These are phyloP conservation scores for Podaxis sp. DNA, from an alignment of 768 basidiomycete species.

Conservation along the genomic window DNA sequence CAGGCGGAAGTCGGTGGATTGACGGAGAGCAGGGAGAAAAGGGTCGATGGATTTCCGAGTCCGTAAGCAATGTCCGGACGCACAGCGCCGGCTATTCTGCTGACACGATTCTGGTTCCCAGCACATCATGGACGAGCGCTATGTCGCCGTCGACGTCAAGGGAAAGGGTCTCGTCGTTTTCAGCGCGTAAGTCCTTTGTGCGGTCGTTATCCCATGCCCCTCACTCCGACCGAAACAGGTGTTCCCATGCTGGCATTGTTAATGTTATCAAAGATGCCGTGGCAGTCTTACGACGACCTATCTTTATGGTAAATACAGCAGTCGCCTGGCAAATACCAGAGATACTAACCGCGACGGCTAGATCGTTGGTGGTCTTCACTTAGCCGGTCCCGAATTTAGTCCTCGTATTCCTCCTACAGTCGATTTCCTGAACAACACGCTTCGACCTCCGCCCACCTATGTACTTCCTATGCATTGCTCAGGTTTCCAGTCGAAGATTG, in stretches of 20 bases:
- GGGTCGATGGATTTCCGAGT: conserved; percentile 50
- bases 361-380: conserved; percentile 81
- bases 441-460: conserved; percentile 62
- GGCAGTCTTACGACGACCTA: conserved; percentile 54
- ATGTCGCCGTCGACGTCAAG: conserved; percentile 69
- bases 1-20: conserved; percentile 64
- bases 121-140: conserved; percentile 83
- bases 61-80: conserved; percentile 29
- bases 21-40: conserved; percentile 23
- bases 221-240: conserved; percentile 21
- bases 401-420: conserved; percentile 67
- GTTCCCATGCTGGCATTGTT: conserved; percentile 76
- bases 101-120: conserved; percentile 20
- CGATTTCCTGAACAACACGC: conserved; percentile 56
- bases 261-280: conserved; percentile 77
- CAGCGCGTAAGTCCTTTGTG: conserved; percentile 57
- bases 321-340: background rate
- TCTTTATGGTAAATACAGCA: conserved; percentile 59
- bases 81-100: background rate
- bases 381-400: conserved; percentile 65
- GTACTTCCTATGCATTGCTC: conserved; percentile 85
- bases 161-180: conserved; percentile 82
- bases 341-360: conserved; percentile 19
- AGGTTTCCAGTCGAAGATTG: conserved; percentile 73
- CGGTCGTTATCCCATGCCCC: background rate